phyloP scores from a whole-genome alignment of 2,329 filamentous ascomycete species.

The Emmonsiellopsis sp. region DNA sequence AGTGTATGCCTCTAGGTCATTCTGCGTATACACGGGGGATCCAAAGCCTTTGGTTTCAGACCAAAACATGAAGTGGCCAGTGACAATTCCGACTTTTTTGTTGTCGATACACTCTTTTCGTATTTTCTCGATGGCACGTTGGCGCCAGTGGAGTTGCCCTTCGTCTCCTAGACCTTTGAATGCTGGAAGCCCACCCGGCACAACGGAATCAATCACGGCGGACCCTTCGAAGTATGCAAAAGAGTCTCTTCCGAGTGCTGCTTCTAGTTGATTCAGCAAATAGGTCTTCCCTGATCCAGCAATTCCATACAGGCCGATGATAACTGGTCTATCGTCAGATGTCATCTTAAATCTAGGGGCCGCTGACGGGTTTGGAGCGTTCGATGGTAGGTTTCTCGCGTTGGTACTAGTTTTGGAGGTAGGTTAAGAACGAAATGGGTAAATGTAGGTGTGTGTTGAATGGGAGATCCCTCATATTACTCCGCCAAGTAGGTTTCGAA shows the following conservation, averaged over 20 bases:
- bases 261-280: slow-evolving; percentile 33
- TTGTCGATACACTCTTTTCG: slow-evolving; percentile 23
- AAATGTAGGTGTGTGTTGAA: too few relatives aligned
- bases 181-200: slow-evolving; percentile 37
- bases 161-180: slow-evolving; percentile 35
- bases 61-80: slow-evolving; percentile 51
- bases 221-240: slow-evolving; percentile 48
- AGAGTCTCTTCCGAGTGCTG: slow-evolving; percentile 20
- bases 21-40: slow-evolving; percentile 31
- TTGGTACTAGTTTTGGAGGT: too few relatives aligned
- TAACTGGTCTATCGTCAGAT: slow-evolving; percentile 20
- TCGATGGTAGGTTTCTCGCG: too few relatives aligned
- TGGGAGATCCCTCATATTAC: too few relatives aligned
- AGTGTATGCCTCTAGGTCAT: slow-evolving; percentile 41
- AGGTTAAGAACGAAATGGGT: too few relatives aligned
- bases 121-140: slow-evolving; percentile 39
- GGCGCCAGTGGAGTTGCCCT: slow-evolving; percentile 32
- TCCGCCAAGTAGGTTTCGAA: too few relatives aligned
- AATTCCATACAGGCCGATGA: slow-evolving; percentile 48
- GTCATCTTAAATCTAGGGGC: too few relatives aligned
- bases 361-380: too few relatives aligned
- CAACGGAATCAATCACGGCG: slow-evolving; percentile 33
- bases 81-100: slow-evolving; percentile 37
- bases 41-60: slow-evolving; percentile 16
- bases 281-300: slow-evolving; percentile 46